Evolutionary conservation across 2,329 filamentous ascomycete genomes (phyloP).

Genomic region (Diplodia mutila): DNA sequence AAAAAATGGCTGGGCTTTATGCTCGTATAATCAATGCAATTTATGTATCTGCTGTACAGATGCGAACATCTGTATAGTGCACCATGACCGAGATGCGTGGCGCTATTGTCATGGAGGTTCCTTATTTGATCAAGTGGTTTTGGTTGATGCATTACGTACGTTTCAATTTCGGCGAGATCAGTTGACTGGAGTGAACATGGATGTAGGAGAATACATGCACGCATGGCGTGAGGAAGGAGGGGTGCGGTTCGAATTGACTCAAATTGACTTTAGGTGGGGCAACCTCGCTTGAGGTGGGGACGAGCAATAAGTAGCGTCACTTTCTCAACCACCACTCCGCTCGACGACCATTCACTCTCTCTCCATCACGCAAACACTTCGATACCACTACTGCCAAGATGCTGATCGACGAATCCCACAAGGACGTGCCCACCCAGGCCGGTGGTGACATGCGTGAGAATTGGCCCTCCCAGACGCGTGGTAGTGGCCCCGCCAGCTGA

Average conservation of each 20-base stretch:
- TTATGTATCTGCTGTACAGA: not conserved
- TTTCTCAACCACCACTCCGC: not conserved
- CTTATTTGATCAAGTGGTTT: no score
- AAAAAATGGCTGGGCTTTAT: not conserved
- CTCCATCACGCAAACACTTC: not conserved
- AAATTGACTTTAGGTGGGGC: constrained; percentile 12
- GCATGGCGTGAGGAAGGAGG: not conserved
- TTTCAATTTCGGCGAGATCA: no score
- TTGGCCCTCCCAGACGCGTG: constrained; percentile 17
- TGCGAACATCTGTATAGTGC: not conserved
- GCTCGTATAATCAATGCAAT: not conserved
- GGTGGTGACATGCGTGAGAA: constrained; percentile 62
- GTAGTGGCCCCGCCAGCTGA: not conserved
- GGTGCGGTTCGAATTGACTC: constrained; percentile 8
- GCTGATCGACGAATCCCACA: constrained; percentile 62
- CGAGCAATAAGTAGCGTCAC: not conserved
- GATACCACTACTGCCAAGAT: constrained; percentile 41
- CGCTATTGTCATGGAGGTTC: no score
- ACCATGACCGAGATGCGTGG: not conserved
- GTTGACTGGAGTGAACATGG: no score
- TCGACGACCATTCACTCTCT: not conserved
- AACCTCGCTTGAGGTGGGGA: constrained; percentile 14
- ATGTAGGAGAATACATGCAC: no score
- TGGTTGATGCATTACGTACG: no score
- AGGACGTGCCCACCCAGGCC: constrained; percentile 63